Conservation (phyloP, 768 basidiomycete species). For the Hemileccinum rubropunctum region DNA sequence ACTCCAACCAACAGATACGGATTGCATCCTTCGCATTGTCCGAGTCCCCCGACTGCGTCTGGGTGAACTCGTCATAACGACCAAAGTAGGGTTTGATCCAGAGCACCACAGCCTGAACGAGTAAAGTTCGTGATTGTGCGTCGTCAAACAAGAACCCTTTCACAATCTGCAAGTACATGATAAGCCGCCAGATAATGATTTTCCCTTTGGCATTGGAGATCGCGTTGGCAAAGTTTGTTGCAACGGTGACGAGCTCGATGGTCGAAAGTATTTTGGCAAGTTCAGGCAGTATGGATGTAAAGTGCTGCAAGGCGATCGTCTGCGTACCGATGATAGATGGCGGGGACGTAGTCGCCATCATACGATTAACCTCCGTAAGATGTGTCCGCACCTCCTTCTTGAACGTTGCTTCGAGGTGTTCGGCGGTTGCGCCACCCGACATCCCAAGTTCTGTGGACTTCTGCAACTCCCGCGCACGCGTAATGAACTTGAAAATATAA, state of each 20-base stretch:
- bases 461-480: slow-evolving; percentile 85
- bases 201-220: slow-evolving; percentile 77
- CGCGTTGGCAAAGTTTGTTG: slow-evolving; percentile 84
- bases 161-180: slow-evolving; percentile 91
- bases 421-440: slow-evolving; percentile 77
- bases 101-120: slow-evolving; percentile 84
- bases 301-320: slow-evolving; percentile 90
- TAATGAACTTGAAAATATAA: slow-evolving; percentile 93
- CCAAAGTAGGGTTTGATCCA: slow-evolving; percentile 98
- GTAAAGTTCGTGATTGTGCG: slow-evolving; percentile 67
- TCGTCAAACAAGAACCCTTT: slow-evolving; percentile 87
- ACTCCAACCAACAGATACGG: slow-evolving; percentile 87
- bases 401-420: slow-evolving; percentile 83
- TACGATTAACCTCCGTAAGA: slow-evolving; percentile 74
- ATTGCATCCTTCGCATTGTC: slow-evolving; percentile 67
- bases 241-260: slow-evolving; percentile 83
- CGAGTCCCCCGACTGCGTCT: slow-evolving; percentile 60
- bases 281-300: slow-evolving; percentile 88
- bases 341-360: slow-evolving; percentile 82
- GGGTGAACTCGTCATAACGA: slow-evolving; percentile 78
- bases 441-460: slow-evolving; percentile 77
- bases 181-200: slow-evolving; percentile 89
- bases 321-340: slow-evolving; percentile 94
- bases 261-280: slow-evolving; percentile 76
- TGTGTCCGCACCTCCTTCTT: slow-evolving; percentile 79